These are phyloP conservation scores for Periconia digitata DNA, from an alignment of 2,329 filamentous ascomycete genomes.

Conservation along the genomic window DNA sequence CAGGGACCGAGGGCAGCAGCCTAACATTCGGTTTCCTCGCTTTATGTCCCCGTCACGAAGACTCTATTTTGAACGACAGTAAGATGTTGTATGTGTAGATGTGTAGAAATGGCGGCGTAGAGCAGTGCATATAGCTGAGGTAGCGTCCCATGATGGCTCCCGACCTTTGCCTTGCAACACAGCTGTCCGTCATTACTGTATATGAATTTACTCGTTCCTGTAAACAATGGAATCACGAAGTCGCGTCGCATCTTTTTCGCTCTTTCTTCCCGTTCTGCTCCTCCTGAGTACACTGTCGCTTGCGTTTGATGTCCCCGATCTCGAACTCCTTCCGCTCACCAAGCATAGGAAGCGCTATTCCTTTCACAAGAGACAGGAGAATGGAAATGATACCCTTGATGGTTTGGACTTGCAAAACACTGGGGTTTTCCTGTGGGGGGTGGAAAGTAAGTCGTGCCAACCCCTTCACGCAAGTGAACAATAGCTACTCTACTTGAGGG, in stretches of 20 bases:
- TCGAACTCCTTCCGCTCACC: background rate
- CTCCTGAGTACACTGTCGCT: background rate
- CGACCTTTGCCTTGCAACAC: background rate
- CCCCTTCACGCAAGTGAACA: background rate
- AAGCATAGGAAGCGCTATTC: background rate
- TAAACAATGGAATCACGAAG: background rate
- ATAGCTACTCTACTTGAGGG: too few species aligned
- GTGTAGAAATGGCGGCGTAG: background rate
- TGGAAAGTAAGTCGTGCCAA: background rate
- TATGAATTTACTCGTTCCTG: background rate
- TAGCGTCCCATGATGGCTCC: too few species aligned
- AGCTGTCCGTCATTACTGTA: background rate
- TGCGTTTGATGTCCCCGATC: background rate
- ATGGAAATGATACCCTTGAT: background rate
- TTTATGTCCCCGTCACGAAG: background rate
- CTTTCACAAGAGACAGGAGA: background rate
- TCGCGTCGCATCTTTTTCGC: background rate
- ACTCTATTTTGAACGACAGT: background rate
- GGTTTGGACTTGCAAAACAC: background rate
- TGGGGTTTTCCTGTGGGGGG: background rate
- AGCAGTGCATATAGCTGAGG: background rate
- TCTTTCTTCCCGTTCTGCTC: background rate
- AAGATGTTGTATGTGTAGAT: too few species aligned
- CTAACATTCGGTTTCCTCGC: background rate
- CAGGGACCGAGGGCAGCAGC: background rate